Base-by-base conservation (phyloP, 257 asterid species). In the Anisodus acutangulus region DNA sequence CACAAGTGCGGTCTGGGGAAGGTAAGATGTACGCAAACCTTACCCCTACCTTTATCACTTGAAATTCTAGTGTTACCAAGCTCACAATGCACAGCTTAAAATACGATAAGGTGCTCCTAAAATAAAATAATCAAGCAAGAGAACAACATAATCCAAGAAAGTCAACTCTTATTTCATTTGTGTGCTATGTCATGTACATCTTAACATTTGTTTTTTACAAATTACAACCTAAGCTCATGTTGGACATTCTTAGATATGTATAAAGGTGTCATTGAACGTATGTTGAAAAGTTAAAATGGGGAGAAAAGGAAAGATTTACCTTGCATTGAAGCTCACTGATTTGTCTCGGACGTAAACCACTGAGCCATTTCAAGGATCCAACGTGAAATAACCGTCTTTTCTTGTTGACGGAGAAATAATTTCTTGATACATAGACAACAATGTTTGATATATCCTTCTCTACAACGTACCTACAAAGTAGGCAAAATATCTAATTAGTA, bases 361-460 rank as follows among this genome's bases (percentile, higher is more conserved):
- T 87, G 54, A 94, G 89, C 98, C 98, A 96, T 88, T 94, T 93
- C 83, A 96, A 90, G 79, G 98, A 94, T 76, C 99, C 98, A 88
- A 91, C 98, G 82, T 95, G 88, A 85, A 94, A 96, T 84, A 88
- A 43, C 55, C 97, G 94, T 89, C 99, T 93, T 85, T 92, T 92
- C 90, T 96, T 96, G 89, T 96, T 97, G 22, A 87, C 91, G 4
- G 98, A 92, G 85, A 87, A 96, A 69, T 96, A 96, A 85, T 92
- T 94, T 90, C 99, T 91, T 76, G 99, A 96, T 59, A 93, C 99
- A 85, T 94, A 96, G 49, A 96, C 92, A 9, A 96, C 98, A 82
- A 94, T 94, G 67, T 94, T 91, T 80, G 86, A 87, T 53, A 91
- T 87, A 87, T 96, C 98, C 90, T 94, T 96, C 91, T 93, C 98